Evolutionary conservation across 805 yeast species (phyloP), one percentile per base, ranked within the genome.

Genomic region (Barnettozyma sucrosica): DNA sequence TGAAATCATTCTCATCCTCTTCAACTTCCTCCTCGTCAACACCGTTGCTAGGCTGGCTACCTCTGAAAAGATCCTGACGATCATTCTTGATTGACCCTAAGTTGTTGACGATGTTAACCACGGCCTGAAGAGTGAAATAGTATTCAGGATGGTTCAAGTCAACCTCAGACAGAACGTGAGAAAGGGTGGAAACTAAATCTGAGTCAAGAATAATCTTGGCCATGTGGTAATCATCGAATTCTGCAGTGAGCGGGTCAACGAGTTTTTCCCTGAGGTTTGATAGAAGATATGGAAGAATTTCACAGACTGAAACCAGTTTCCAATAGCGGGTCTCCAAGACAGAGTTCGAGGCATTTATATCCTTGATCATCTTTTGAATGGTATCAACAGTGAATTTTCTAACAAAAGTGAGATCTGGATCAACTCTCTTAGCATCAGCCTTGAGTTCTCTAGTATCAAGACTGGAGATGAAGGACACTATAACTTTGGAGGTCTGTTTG

Each of bases 121-220:
- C 74, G 2, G 75, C 63, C 44, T 79, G 79, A n/a, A 83, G 67
- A 13, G 85, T 74, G 45, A 74, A 71, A 28, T 78, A 77, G 7
- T 87, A 72, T 20, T 75, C 75, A 0, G 95, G 92, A 55, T 76
- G 83, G 56, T 87, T 86, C 48, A 87, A 68, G 63, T 90, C 96
- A 23, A 88, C 56, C 11, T 74, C 79, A 0, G 89, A 74, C 44
- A 89, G 63, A 28, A 85, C 71, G 0, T 72, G 64, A 0, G 92
- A 74, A 8, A 89, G 70, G 10, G 80, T 72, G 5, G 68, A 54
- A 0, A 86, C 80, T 11, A 84, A 69, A 40, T 77, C 81, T 53
- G 82, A 76, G 11, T 89, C 97, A 32, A 85, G 66, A 66, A 89
- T 70, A 14, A 81, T 74, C 47, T 77, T 79, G 1, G 88, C 79